Evolutionary conservation across 2,329 filamentous ascomycete species (phyloP).

Genomic region (Calonectria montana): DNA sequence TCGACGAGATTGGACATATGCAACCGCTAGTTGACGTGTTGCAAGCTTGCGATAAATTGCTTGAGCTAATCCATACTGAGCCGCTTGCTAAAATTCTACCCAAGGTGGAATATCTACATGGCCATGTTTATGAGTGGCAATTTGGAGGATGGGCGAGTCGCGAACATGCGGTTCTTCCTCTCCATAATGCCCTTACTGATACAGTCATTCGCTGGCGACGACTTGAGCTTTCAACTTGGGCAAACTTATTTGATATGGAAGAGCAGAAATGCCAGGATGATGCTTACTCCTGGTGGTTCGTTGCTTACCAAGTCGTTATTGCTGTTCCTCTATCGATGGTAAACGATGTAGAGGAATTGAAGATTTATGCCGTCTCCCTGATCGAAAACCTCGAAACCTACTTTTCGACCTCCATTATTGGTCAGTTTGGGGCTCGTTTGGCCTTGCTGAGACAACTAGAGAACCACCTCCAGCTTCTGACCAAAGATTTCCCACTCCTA

Average conservation of each 20-base stretch:
- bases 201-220: slow-evolving; percentile 90
- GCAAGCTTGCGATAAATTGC: slow-evolving; percentile 76
- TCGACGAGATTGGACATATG: slow-evolving; percentile 77
- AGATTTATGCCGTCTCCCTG: slow-evolving; percentile 73
- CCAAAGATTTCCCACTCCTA: slow-evolving; percentile 68
- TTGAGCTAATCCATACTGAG: slow-evolving; percentile 81
- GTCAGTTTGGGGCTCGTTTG: slow-evolving; percentile 82
- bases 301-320: slow-evolving; percentile 91
- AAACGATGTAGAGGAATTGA: slow-evolving; percentile 68
- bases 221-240: slow-evolving; percentile 92
- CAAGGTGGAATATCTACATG: slow-evolving; percentile 88
- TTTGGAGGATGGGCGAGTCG: slow-evolving; percentile 85
- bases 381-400: slow-evolving; percentile 84
- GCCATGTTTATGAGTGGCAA: slow-evolving; percentile 93
- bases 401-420: slow-evolving; percentile 81
- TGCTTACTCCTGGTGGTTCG: slow-evolving; percentile 94
- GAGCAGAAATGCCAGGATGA: slow-evolving; percentile 78
- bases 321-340: slow-evolving; percentile 77
- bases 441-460: slow-evolving; percentile 74
- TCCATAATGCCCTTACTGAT: slow-evolving; percentile 83
- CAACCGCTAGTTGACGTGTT: slow-evolving; percentile 84
- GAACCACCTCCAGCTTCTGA: slow-evolving; percentile 73
- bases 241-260: slow-evolving; percentile 87
- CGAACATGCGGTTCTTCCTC: slow-evolving; percentile 74
- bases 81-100: slow-evolving; percentile 88